Evolutionary conservation across 768 basidiomycete genomes (phyloP).

Genomic region (Collybia nuda): DNA sequence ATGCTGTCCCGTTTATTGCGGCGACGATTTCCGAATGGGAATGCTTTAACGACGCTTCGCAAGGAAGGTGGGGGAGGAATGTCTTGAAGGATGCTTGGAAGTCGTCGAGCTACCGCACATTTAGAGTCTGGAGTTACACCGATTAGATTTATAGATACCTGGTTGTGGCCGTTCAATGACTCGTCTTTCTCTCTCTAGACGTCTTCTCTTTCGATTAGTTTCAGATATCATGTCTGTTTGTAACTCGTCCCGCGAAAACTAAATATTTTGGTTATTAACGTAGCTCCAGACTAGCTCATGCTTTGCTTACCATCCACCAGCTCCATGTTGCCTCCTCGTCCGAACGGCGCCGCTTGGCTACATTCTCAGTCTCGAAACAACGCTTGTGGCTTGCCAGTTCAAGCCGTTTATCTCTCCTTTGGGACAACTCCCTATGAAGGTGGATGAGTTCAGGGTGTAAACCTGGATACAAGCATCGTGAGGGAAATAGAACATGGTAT

Average conservation of each 20-base stretch:
- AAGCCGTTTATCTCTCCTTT: constrained; percentile 77
- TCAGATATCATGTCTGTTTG: constrained; percentile 90
- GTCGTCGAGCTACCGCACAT: constrained; percentile 47
- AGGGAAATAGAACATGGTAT: constrained; percentile 2
- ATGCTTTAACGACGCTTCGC: constrained; percentile 63
- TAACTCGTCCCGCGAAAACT: constrained; percentile 77
- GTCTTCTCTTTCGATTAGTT: constrained; percentile 81
- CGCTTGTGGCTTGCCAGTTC: constrained; percentile 78
- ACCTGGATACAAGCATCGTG: constrained; percentile 39
- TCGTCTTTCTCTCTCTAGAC: constrained; percentile 83
- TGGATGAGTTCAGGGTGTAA: constrained; percentile 86
- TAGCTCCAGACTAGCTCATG: neutral
- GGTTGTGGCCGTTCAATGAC: constrained; percentile 74
- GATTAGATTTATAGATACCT: constrained; percentile 34
- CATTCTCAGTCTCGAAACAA: constrained; percentile 63
- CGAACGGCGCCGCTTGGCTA: constrained; percentile 57
- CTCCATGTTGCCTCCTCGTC: constrained; percentile 84
- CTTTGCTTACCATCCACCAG: constrained; percentile 75
- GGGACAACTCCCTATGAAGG: constrained; percentile 75
- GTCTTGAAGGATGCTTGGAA: constrained; percentile 54
- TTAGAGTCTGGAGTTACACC: neutral
- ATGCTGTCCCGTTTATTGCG: constrained; percentile 23
- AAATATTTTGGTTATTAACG: constrained; percentile 9
- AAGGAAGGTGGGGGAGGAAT: constrained; percentile 59
- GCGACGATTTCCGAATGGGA: constrained; percentile 42